A percentile compares a stretch with the other conserved stretches of the same genome.
phyloP scores from a whole-genome alignment of 495 filamentous ascomycete genomes.

The Xylaria grammica region DNA sequence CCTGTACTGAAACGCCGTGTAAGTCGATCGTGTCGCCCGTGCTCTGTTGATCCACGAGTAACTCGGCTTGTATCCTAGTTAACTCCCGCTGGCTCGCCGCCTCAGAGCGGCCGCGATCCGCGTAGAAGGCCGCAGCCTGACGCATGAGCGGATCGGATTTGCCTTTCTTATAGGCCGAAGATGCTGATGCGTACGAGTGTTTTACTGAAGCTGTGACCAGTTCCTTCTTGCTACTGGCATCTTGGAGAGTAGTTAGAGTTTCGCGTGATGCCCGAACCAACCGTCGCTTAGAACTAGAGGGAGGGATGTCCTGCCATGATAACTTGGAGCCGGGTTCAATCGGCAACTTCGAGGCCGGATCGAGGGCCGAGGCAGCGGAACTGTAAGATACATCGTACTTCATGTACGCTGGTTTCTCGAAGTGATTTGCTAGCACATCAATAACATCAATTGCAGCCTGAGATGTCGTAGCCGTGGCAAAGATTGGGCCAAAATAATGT shows the following conservation, averaged over 20 bases:
- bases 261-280: conserved; percentile 5
- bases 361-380: conserved; percentile 27
- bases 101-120: conserved; percentile 38
- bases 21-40: conserved; percentile 68
- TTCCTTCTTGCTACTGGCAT: conserved; percentile 16
- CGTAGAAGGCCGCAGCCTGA: conserved; percentile 46
- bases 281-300: conserved; percentile 6
- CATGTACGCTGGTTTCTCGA: conserved; percentile 33
- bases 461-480: conserved; percentile 20
- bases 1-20: conserved; percentile 80
- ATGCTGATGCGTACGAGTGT: conserved; percentile 34
- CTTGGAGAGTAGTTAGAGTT: conserved; percentile 14
- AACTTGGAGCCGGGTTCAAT: not conserved
- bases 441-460: conserved; percentile 29
- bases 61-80: conserved; percentile 54
- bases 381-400: conserved; percentile 35
- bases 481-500: conserved; percentile 26
- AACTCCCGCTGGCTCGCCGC: conserved; percentile 28
- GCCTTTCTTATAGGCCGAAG: conserved; percentile 43
- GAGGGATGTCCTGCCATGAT: conserved; percentile 13
- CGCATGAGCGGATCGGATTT: conserved; percentile 41
- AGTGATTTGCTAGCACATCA: conserved; percentile 29
- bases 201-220: conserved; percentile 22
- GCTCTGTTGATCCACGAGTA: conserved; percentile 65
- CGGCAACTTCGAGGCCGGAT: conserved; percentile 9